These are phyloP conservation scores for Hippophae gyantsensis DNA, from an alignment of 306 rosid species.

Conservation along the genomic window DNA sequence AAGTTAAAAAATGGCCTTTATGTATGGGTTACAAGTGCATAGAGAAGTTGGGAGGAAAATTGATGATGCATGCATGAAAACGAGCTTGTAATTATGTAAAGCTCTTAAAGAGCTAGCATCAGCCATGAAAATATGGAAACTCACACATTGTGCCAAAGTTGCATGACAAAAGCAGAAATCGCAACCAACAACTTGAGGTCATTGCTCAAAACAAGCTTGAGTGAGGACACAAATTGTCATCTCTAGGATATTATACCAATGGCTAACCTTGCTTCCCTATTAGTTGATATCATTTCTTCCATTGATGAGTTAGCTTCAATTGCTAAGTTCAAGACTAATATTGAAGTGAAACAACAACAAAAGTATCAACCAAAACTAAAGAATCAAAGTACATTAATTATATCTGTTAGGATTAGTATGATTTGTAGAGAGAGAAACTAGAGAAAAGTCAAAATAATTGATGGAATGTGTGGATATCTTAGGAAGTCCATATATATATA, in stretches of 20 bases:
- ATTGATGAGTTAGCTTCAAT: slow-evolving; percentile 12
- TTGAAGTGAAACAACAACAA: too few species aligned
- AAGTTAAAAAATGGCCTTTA: not conserved
- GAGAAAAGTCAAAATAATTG: too few species aligned
- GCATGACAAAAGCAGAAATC: not conserved
- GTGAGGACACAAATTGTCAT: slow-evolving; percentile 1
- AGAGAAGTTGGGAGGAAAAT: slow-evolving; percentile 9
- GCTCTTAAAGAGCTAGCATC: slow-evolving; percentile 15
- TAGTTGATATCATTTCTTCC: slow-evolving; percentile 9
- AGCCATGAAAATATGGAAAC: slow-evolving; percentile 6
- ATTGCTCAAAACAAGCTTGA: slow-evolving; percentile 8
- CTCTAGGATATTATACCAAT: slow-evolving; percentile 7
- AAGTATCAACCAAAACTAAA: too few species aligned
- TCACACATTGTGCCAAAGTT: not conserved
- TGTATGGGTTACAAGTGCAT: slow-evolving; percentile 3
- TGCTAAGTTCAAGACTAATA: slow-evolving; percentile 6
- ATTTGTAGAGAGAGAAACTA: too few species aligned
- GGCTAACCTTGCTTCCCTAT: slow-evolving; percentile 15
- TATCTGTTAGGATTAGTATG: too few species aligned
- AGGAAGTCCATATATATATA: too few species aligned
- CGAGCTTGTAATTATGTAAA: slow-evolving; percentile 20
- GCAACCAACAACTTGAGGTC: slow-evolving; percentile 13
- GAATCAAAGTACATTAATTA: too few species aligned
- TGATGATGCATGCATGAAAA: slow-evolving; percentile 4
- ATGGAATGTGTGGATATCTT: too few species aligned